phyloP scores from a whole-genome alignment of 371 early-diverging fungal species.

The Mortierella sp. region DNA sequence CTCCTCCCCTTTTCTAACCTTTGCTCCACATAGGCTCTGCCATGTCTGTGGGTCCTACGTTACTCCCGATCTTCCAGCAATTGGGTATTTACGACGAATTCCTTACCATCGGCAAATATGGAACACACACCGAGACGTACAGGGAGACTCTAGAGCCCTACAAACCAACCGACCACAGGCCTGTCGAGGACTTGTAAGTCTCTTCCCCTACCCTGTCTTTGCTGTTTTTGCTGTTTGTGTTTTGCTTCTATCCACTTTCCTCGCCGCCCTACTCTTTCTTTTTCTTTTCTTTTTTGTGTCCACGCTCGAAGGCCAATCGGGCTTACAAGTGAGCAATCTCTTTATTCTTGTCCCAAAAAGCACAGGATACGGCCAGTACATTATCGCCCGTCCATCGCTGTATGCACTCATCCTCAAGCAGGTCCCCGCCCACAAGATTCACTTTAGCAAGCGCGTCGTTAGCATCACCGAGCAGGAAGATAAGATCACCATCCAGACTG shows the following conservation, averaged over 20 bases:
- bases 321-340: too few species aligned
- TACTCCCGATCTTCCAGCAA: neutral
- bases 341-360: neutral
- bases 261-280: too few species aligned
- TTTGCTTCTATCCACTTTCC: too few species aligned
- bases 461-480: neutral
- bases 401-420: neutral
- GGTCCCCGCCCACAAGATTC: conserved; percentile 15
- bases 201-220: neutral
- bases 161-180: neutral
- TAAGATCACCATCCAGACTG: neutral
- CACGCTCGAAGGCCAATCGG: too few species aligned
- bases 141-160: neutral
- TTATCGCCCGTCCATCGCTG: neutral
- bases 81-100: neutral
- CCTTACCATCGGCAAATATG: neutral
- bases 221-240: neutral
- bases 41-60: neutral
- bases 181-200: neutral
- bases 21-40: neutral
- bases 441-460: conserved; percentile 3
- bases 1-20: too few species aligned
- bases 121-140: neutral
- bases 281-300: too few species aligned
- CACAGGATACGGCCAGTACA: neutral